These are phyloP conservation scores for Podaxis sp. DNA, from an alignment of 768 basidiomycete species.

Conservation along the genomic window DNA sequence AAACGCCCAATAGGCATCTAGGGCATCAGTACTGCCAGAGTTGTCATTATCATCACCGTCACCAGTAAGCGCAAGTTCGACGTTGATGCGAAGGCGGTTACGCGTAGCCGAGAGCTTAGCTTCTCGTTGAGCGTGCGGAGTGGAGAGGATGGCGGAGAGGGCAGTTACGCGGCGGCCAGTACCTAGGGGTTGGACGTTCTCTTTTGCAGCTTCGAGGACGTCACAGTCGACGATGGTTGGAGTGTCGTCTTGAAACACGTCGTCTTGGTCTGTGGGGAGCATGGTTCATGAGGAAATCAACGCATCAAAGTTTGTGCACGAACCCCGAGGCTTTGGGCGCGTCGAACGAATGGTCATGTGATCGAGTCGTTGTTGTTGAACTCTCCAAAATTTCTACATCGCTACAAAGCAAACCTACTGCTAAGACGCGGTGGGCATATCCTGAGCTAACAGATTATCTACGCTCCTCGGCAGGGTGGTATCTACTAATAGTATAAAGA, in stretches of 20 bases:
- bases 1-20: conserved; percentile 84
- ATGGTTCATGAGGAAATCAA: background rate
- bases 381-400: no score
- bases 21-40: conserved; percentile 45
- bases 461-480: no score
- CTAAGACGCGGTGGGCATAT: no score
- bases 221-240: conserved; percentile 73
- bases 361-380: background rate
- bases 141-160: conserved; percentile 68
- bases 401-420: no score
- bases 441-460: no score
- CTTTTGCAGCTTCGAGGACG: conserved; percentile 79
- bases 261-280: conserved; percentile 25
- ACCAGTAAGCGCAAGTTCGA: conserved; percentile 58
- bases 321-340: background rate
- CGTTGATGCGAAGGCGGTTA: conserved; percentile 66
- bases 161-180: conserved; percentile 78
- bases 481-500: no score
- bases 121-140: conserved; percentile 77
- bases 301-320: background rate
- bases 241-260: conserved; percentile 41
- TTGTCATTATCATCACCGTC: conserved; percentile 67
- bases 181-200: conserved; percentile 83
- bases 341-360: background rate
- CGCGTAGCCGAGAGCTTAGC: conserved; percentile 64